Evolutionary conservation across 2,329 filamentous ascomycete genomes (phyloP), one percentile per base, ranked within the genome.

Genomic region (Berkeleyomyces rouxiae): DNA sequence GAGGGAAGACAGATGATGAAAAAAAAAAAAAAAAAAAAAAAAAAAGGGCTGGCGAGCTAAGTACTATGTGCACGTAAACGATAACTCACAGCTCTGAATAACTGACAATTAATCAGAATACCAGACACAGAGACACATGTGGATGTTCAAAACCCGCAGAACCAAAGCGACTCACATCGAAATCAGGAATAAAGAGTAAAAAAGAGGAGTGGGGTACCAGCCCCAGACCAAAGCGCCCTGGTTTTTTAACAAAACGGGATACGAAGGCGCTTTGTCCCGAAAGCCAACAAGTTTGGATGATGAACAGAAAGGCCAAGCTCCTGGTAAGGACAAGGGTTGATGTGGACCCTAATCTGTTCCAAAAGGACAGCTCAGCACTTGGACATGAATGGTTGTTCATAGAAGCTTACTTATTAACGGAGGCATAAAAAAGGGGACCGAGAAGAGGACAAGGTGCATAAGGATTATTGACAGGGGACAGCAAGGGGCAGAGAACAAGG

Each of bases 361-460:
- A 37, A 59, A 59, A 59, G 58, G 58, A 59, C 58, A 59, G 33
- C 58, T 59, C 40, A 59, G 58, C 58, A 59, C 39, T 39, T 37
- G 39, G 33, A 51, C 23, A 23, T 23, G 43, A 46, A 10, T 46
- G 43, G n/a, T 46, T 9, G 9, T 46, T 10, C n/a, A 46, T 11
- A 51, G 33, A 51, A 51, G 9, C 49, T 53, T 23, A 33, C 47
- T 31, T n/a, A 36, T 3, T 7, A 9, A 36, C 42, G 10, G 16
- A 36, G 37, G 58, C 23, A 47, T 11, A 57, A 57, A 57, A 57
- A 57, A 57, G 53, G 53, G 16, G 53, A 57, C 53, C 39, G 33
- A 36, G 53, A 40, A 36, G 16, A n/a, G 53, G 53, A 57, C 16
- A 13, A 40, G 37, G 5, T n/a, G 51, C 23, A 60, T 39, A 11